Conservation (phyloP, 2,329 filamentous ascomycete genomes). For the Trichoderma sp. region DNA sequence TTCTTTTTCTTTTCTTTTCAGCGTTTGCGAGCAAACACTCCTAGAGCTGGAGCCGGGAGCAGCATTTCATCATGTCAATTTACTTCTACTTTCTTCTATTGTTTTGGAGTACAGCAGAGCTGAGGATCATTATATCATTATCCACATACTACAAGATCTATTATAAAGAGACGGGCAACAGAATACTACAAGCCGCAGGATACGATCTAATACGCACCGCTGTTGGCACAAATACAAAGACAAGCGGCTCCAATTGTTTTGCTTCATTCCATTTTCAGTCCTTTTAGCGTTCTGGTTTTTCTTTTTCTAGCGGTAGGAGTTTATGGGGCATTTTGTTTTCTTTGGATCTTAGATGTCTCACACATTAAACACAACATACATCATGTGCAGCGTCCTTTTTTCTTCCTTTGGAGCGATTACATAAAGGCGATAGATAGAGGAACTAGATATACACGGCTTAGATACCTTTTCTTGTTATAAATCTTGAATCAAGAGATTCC, state of each 20-base stretch:
- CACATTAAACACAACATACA: background rate
- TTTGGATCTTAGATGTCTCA: background rate
- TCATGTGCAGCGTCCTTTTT: background rate
- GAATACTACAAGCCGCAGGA: background rate
- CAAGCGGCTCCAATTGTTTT: background rate
- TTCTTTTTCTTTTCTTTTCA: background rate
- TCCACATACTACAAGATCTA: background rate
- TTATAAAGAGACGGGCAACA: background rate
- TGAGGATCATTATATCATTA: background rate
- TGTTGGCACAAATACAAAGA: background rate
- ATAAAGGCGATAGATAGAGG: background rate
- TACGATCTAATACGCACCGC: background rate
- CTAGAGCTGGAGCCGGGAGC: background rate
- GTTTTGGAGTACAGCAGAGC: background rate
- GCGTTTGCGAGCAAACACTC: background rate
- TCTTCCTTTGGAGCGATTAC: background rate
- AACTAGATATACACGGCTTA: background rate
- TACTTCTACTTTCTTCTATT: background rate
- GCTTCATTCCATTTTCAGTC: background rate
- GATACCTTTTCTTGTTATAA: background rate
- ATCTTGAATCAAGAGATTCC: background rate
- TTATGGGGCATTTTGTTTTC: background rate
- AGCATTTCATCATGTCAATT: background rate
- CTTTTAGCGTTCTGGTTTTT: background rate
- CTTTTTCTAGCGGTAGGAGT: background rate